Conservation (phyloP, 805 yeast species). For the Starmerella etchellsii region DNA sequence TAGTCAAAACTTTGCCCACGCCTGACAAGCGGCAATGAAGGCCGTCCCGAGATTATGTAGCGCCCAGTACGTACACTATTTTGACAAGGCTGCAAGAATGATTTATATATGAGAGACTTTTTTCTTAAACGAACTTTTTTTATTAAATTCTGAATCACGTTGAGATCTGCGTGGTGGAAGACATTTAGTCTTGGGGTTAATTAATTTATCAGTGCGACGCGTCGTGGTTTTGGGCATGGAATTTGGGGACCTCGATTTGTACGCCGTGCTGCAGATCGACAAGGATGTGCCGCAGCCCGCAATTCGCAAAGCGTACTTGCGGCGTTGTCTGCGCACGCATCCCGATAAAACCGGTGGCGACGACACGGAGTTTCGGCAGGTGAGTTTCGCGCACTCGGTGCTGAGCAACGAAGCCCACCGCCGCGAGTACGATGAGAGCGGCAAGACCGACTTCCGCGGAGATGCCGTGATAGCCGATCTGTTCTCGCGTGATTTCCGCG, state of each 20-base stretch:
- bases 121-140: too few species aligned
- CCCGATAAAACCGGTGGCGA: constrained; percentile 51
- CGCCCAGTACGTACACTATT: too few species aligned
- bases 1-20: too few species aligned
- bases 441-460: constrained; percentile 37
- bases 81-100: too few species aligned
- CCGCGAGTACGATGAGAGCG: constrained; percentile 55
- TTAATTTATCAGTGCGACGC: too few species aligned
- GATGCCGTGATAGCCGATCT: constrained; percentile 28
- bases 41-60: too few species aligned
- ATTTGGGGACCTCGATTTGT: constrained; percentile 23
- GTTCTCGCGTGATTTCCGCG: constrained; percentile 27
- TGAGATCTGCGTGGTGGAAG: too few species aligned
- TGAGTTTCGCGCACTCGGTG: constrained; percentile 64
- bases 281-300: constrained; percentile 30
- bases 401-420: constrained; percentile 47
- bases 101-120: too few species aligned
- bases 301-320: constrained; percentile 56
- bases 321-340: constrained; percentile 48
- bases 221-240: too few species aligned
- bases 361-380: constrained; percentile 41
- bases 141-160: too few species aligned
- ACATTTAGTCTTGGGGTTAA: too few species aligned
- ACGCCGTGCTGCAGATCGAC: constrained; percentile 21
- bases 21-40: too few species aligned